Evolutionary conservation across 148 eudicot species (phyloP), one percentile per base, ranked within the genome.

Genomic region (Rhododendron mucronatum): DNA sequence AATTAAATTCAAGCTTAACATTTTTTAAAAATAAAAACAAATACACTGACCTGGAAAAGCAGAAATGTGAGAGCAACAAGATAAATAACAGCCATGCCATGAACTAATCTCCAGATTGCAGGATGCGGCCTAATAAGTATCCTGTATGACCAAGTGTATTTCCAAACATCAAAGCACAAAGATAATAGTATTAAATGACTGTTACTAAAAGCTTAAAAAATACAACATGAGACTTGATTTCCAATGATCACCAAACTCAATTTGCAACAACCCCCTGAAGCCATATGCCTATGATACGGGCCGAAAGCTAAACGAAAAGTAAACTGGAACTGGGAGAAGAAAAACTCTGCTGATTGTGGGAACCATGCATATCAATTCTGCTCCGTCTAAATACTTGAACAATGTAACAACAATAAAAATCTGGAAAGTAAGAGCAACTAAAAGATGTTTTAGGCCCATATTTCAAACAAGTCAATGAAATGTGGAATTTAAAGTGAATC

Each of bases 31-130:
- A 53, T 44, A 74, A 23, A 44, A 87, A 26, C 39, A 26, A 47
- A 44, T 13, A 7, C 50, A 82, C 87, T 82, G 69, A 95, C 99
- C 99, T 97, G 99, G 88, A 97, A 97, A 73, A 97, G 98, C 90
- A 97, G 89, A 93, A 97, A 97, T 45, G 99, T 95, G 81, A 97
- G 88, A 73, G 95, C 92, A 78, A 97, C 99, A 74, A 97, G 99
- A 88, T 97, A 97, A 80, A 97, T 90, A 85, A 97, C 98, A 84
- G 99, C 99, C 94, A 93, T 92, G 82, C 99, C 99, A 86, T 95
- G 99, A 91, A 97, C 99, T 79, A 97, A 90, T 78, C 99, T 95
- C 99, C 99, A 97, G 87, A 97, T 91, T 82, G 98, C 99, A 86
- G 99, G 99, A 87, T 97, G 99, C 69, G 99, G 99, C 83, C 99